Evolutionary conservation across 805 yeast genomes (phyloP), one percentile per base, ranked within the genome.

Genomic region (Debaryomyces tyrocola): DNA sequence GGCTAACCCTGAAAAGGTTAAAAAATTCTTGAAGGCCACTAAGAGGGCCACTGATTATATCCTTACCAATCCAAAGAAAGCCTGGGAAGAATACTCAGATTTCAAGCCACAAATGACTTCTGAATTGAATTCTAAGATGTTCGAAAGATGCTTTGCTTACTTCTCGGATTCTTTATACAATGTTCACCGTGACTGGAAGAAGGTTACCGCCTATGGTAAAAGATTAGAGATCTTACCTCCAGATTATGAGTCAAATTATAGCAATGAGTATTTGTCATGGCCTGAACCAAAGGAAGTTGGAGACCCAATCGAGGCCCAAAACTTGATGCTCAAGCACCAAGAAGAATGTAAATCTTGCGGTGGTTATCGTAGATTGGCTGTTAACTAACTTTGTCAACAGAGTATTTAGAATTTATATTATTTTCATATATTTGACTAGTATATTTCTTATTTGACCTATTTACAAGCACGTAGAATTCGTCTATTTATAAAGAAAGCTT

Each of bases 141-240:
- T 72, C 58, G 75, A 75, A 56, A 72, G 83, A 63, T 76, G 80
- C 48, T 79, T 67, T 60, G 83, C 83, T 27, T 79, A 78, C 66
- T 71, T 79, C 60, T 76, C 82, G 14, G 77, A 64, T 15, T 74
- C 80, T 14, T 66, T 77, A 52, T 75, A 67, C 64, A 78, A 78
- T 51, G 83, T 78, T 38, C 76, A 75, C 56, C 72, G 83, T 52
- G 83, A 78, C 62, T 78, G 83, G 83, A 68, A 61, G 43, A 78
- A 78, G 64, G 83, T 78, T 48, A 78, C 78, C 40, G 73, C 72
- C 42, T 78, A 78, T 56, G 82, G 83, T 48, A 77, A 79, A 62
- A 70, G 83, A 58, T 67, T 78, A 57, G 74, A 73, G 27, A 75
- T 78, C 48, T 65, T 78, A 53, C 82, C 80, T 40, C 57, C 52